phyloP scores from a whole-genome alignment of 1,284 basidiomycete genomes.

The Cutaneotrichosporon mucoides region DNA sequence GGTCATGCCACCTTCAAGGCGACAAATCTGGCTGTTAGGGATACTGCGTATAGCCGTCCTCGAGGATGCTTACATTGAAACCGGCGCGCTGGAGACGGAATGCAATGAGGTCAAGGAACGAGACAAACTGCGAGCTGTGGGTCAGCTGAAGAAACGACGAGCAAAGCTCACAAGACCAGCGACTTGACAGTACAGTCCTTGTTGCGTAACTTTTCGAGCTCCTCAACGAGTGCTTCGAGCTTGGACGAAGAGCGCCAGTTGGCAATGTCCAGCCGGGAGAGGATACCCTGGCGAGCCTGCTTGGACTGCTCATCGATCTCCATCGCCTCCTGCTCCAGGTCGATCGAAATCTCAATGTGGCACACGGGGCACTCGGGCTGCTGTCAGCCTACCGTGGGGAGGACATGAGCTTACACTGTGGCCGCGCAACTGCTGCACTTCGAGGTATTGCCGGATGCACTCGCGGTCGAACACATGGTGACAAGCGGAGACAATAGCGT shows the following conservation, averaged over 20 bases:
- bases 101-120: slow-evolving; percentile 70
- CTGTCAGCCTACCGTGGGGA: not conserved
- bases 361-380: slow-evolving; percentile 94
- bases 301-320: slow-evolving; percentile 64
- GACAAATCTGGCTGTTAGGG: slow-evolving; percentile 64
- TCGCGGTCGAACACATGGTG: slow-evolving; percentile 68
- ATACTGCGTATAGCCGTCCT: too few relatives aligned
- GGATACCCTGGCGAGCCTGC: slow-evolving; percentile 78
- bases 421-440: slow-evolving; percentile 57
- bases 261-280: slow-evolving; percentile 81
- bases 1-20: slow-evolving; percentile 94
- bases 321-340: slow-evolving; percentile 86
- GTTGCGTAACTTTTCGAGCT: slow-evolving; percentile 74
- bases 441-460: slow-evolving; percentile 91
- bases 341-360: slow-evolving; percentile 87
- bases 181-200: slow-evolving; percentile 93
- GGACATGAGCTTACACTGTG: slow-evolving; percentile 57
- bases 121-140: slow-evolving; percentile 39
- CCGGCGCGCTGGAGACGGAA: slow-evolving; percentile 88
- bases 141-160: not conserved
- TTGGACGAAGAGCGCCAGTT: slow-evolving; percentile 93
- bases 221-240: slow-evolving; percentile 94
- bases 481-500: slow-evolving; percentile 91
- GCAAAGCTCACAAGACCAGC: slow-evolving; percentile 67
- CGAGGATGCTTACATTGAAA: slow-evolving; percentile 59